Evolutionary conservation across 202 grass and related monocot genomes (phyloP).

Genomic region (Musa balbisiana): DNA sequence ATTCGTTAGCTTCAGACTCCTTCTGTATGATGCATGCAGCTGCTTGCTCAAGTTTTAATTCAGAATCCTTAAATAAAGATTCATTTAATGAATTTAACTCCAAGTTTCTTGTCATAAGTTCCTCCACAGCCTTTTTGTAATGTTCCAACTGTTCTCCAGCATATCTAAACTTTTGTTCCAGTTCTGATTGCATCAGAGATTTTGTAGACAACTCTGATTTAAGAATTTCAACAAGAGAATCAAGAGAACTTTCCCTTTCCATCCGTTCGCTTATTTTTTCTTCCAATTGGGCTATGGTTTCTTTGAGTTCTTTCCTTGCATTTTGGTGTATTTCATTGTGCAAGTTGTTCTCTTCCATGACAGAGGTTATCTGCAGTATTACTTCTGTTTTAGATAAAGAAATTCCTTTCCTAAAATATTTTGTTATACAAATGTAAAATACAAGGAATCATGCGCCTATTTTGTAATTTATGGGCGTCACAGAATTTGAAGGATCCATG

Average conservation of each 20-base stretch:
- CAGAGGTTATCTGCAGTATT: too few relatives aligned
- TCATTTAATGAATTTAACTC: not conserved
- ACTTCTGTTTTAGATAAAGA: too few relatives aligned
- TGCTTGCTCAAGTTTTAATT: slow-evolving; percentile 23
- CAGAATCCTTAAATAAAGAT: not conserved
- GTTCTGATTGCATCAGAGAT: not conserved
- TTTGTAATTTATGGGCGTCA: too few relatives aligned
- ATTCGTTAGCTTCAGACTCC: not conserved
- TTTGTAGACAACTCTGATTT: not conserved
- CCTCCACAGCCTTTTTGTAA: not conserved
- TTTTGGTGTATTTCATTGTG: too few relatives aligned
- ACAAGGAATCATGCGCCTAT: too few relatives aligned
- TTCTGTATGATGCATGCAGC: not conserved
- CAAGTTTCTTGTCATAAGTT: too few relatives aligned
- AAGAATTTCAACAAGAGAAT: not conserved
- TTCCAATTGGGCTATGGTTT: not conserved
- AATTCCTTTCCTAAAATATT: too few relatives aligned
- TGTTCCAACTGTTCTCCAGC: not conserved
- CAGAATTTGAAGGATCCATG: too few relatives aligned
- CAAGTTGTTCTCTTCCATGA: too few relatives aligned
- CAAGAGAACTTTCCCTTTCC: not conserved
- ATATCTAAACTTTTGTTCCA: too few relatives aligned
- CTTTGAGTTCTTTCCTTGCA: not conserved
- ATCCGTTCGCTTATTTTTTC: not conserved
- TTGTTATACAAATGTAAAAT: not conserved